Conservation (phyloP, 441 rosid genomes). For the Syzygium malaccense region DNA sequence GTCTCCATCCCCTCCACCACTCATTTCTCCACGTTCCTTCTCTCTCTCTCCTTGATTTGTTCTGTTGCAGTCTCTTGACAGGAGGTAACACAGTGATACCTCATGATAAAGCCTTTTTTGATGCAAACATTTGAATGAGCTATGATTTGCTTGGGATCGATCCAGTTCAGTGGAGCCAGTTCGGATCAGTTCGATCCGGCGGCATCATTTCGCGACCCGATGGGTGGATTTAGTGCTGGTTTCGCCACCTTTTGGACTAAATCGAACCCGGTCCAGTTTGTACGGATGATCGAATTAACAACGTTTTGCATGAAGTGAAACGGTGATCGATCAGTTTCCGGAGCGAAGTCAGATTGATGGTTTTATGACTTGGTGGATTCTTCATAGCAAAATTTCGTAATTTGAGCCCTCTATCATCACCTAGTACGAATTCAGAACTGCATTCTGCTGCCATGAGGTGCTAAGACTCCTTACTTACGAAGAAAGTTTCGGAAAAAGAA, state of each 20-base stretch:
- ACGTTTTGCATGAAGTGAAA: background rate
- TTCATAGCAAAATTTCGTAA: background rate
- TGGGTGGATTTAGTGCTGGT: background rate
- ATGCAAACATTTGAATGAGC: background rate
- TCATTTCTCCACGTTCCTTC: background rate
- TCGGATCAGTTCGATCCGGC: background rate
- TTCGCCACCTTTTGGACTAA: background rate
- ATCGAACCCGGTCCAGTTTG: background rate
- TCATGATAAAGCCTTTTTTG: background rate
- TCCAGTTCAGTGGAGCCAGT: background rate
- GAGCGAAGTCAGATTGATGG: background rate
- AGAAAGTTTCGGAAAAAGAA: background rate
- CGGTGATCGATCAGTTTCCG: background rate
- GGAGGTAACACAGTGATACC: background rate
- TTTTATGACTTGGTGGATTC: background rate
- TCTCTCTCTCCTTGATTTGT: background rate
- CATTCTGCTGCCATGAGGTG: background rate
- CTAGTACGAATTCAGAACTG: background rate
- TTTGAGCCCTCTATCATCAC: background rate
- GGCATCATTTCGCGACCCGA: background rate
- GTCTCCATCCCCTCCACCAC: background rate
- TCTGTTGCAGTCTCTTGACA: background rate
- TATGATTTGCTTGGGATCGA: background rate
- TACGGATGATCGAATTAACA: background rate
- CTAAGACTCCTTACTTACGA: background rate